These are phyloP conservation scores for Sporisorium iseilematis-ciliati DNA, from an alignment of 1,284 basidiomycete genomes.

Conservation along the genomic window DNA sequence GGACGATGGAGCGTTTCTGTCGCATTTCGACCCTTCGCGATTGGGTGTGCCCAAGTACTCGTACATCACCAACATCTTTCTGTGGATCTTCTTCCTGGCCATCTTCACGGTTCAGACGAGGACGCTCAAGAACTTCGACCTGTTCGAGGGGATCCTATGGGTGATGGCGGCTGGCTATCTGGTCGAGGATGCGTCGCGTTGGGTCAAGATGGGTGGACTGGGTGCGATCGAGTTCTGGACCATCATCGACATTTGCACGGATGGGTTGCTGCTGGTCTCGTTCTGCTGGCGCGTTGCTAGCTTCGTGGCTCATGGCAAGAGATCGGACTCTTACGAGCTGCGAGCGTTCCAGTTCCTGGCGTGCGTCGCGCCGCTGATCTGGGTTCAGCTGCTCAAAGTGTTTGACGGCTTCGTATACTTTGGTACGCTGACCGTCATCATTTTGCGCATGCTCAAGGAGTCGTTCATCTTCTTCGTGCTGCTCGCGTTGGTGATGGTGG, in stretches of 20 bases:
- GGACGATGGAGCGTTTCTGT: conserved; percentile 50
- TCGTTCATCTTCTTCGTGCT: conserved; percentile 76
- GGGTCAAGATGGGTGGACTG: conserved; percentile 61
- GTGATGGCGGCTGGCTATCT: conserved; percentile 60
- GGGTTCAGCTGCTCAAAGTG: conserved; percentile 59
- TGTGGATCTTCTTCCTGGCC: conserved; percentile 57
- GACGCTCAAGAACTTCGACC: conserved; percentile 46
- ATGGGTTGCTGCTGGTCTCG: conserved; percentile 47
- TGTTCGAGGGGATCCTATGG: conserved; percentile 56
- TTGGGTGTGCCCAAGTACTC: conserved; percentile 56
- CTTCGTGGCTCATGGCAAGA: conserved; percentile 47
- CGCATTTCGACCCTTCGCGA: conserved; percentile 56
- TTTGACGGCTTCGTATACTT: conserved; percentile 73
- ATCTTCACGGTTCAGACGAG: conserved; percentile 60
- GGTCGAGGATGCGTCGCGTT: conserved; percentile 55
- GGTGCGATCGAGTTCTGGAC: conserved; percentile 62
- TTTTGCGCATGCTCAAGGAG: conserved; percentile 86
- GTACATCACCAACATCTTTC: conserved; percentile 56
- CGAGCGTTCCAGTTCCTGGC: conserved; percentile 60
- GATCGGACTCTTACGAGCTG: conserved; percentile 42
- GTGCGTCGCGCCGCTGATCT: conserved; percentile 64
- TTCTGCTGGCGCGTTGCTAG: conserved; percentile 56
- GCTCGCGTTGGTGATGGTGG: conserved; percentile 82
- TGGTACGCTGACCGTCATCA: conserved; percentile 57
- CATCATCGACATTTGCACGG: conserved; percentile 56